Evolutionary conservation across 169 alveolate species (phyloP), one percentile per base, ranked within the genome.

Genomic region (Theileria equi): DNA sequence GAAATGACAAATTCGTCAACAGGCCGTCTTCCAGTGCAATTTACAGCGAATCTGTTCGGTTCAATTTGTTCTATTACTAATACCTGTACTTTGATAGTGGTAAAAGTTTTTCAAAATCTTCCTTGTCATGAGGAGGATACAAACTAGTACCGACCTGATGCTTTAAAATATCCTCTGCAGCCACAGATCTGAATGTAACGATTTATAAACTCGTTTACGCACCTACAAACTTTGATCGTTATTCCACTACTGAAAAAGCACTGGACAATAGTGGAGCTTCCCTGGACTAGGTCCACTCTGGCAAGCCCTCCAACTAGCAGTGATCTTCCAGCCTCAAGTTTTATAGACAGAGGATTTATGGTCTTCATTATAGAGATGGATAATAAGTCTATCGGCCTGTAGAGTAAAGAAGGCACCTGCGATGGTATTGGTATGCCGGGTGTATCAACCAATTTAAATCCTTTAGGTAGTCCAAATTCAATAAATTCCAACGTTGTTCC

Each of bases 401-500:
- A 77, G 3, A 81, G 72, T 17, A 78, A 38, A 31, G 82, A 57
- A 19, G 84, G 40, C 35, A 82, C 80, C 50, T 91, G 94, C 47
- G 79, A 41, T 31, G 59, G 44, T 0, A 88, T 72, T 4, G 95
- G 95, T 0, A 91, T 84, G 16, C 95, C 95, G 2, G 94, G 90
- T 0, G 94, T 91, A 62, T 91, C 95, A 17, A 91, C 69, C 6
- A 89, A 78, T 36, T 88, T 88, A 63, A 88, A 80, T 28, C 91
- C 91, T 35, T 79, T 80, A n/a, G 88, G 89, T 40, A 91, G 82
- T 11, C 92, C 90, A 44, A 91, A 89, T 5, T 90, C 88, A 21
- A 89, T 55, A 57, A 84, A 82, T 64, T 87, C 85, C 77, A 91
- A 66, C 5, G 95, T 91, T 19, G 94, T 91, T 40, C 94, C 93